These are phyloP conservation scores for Colletotrichum tofieldiae DNA, from an alignment of 2,329 filamentous ascomycete species.

Conservation along the genomic window DNA sequence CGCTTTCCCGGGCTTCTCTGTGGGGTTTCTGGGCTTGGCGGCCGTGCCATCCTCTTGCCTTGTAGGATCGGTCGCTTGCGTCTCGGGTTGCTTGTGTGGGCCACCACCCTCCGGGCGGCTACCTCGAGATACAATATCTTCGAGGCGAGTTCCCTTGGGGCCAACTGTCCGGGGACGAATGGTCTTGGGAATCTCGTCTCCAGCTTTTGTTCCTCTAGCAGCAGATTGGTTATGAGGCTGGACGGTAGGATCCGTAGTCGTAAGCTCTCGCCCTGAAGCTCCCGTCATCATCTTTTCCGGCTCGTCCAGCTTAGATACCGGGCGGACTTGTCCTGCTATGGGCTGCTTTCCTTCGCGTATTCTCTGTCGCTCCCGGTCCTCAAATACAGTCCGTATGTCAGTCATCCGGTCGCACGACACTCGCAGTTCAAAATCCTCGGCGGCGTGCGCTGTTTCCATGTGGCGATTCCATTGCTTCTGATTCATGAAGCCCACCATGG, in stretches of 20 bases:
- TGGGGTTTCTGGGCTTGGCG: not conserved
- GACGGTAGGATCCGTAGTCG: not conserved
- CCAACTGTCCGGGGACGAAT: not conserved
- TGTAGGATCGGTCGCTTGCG: not conserved
- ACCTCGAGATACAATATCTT: not conserved
- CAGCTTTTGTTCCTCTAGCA: not conserved
- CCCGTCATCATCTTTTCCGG: not conserved
- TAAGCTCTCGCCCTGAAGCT: not conserved
- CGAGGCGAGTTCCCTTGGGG: not conserved
- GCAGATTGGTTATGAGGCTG: not conserved
- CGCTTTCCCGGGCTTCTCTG: not conserved
- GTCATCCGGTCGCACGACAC: not conserved
- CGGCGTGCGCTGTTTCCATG: slow-evolving; percentile 33
- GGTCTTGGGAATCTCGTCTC: not conserved
- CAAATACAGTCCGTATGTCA: not conserved
- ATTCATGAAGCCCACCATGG: slow-evolving; percentile 44
- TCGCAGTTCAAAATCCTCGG: slow-evolving; percentile 28
- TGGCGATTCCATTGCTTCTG: slow-evolving; percentile 40
- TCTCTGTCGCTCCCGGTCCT: slow-evolving; percentile 20
- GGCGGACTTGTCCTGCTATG: slow-evolving; percentile 9
- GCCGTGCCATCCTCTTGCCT: not conserved
- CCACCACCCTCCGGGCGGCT: not conserved
- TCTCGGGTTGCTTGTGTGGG: not conserved
- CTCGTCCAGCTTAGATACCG: not conserved
- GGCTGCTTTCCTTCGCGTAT: slow-evolving; percentile 25